These are phyloP conservation scores for Aegilops bicornis DNA, from an alignment of 176 grass and related monocot genomes.

Conservation along the genomic window DNA sequence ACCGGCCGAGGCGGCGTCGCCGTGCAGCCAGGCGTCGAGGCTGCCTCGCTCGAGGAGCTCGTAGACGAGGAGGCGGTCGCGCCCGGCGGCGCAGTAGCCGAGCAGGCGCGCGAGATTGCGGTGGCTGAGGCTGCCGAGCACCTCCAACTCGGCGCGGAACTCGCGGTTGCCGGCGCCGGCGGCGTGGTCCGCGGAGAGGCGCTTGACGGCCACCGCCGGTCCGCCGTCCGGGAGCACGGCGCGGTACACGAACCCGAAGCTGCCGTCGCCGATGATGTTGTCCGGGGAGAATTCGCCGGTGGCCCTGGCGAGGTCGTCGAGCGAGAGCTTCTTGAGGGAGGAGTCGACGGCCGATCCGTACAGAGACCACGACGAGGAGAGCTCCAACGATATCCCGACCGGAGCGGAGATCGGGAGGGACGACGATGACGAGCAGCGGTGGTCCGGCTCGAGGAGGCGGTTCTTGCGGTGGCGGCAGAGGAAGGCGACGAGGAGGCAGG, in stretches of 20 bases:
- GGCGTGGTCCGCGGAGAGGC: constrained; percentile 52
- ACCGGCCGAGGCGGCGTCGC: background rate
- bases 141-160: constrained; percentile 81
- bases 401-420: constrained; percentile 2
- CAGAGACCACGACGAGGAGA: constrained; percentile 30
- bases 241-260: constrained; percentile 94
- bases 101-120: constrained; percentile 70
- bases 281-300: constrained; percentile 69
- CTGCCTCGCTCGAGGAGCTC: constrained; percentile 77
- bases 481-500: constrained; percentile 37
- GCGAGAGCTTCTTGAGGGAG: constrained; percentile 55
- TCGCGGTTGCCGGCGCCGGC: constrained; percentile 62
- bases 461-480: constrained; percentile 32
- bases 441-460: background rate
- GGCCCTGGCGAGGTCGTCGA: constrained; percentile 57
- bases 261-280: constrained; percentile 84
- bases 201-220: constrained; percentile 63
- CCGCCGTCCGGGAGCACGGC: constrained; percentile 56
- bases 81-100: constrained; percentile 66
- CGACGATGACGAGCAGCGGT: background rate
- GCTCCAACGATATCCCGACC: background rate
- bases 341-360: constrained; percentile 11
- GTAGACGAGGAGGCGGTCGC: constrained; percentile 83
- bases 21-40: constrained; percentile 77
- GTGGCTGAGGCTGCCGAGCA: constrained; percentile 71